These are phyloP conservation scores for Paecilomyces sp. DNA, from an alignment of 2,329 filamentous ascomycete genomes.

Conservation along the genomic window DNA sequence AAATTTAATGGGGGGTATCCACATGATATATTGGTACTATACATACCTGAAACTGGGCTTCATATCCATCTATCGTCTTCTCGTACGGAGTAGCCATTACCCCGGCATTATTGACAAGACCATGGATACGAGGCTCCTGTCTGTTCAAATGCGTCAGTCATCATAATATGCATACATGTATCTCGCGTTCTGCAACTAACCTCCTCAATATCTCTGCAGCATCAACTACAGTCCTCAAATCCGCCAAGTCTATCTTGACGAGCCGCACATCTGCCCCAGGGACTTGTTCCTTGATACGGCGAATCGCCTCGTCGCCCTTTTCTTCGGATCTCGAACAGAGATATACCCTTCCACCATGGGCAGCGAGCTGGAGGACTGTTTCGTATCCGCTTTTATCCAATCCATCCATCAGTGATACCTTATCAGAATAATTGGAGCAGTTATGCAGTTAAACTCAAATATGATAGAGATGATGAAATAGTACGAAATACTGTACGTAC, in stretches of 20 bases:
- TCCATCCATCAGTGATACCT: neutral
- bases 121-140: constrained; percentile 15
- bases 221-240: neutral
- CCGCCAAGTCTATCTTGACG: neutral
- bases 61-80: constrained; percentile 27
- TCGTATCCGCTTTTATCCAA: neutral
- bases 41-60: constrained; percentile 29
- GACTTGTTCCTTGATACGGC: neutral
- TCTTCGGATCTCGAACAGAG: neutral
- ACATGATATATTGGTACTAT: neutral
- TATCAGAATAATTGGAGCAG: neutral
- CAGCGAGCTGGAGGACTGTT: neutral
- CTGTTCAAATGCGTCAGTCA: neutral
- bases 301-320: neutral
- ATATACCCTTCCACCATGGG: neutral
- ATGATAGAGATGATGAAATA: neutral
- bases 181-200: neutral
- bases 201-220: neutral
- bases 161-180: neutral
- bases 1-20: no score
- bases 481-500: constrained; percentile 20
- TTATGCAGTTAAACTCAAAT: neutral
- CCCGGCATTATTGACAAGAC: constrained; percentile 13
- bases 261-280: neutral
- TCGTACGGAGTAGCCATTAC: constrained; percentile 5